Percentiles rank a stretch among this genome's conserved stretches.
These are phyloP conservation scores for Penicillium silybi DNA, from an alignment of 495 filamentous ascomycete genomes.

Conservation along the genomic window DNA sequence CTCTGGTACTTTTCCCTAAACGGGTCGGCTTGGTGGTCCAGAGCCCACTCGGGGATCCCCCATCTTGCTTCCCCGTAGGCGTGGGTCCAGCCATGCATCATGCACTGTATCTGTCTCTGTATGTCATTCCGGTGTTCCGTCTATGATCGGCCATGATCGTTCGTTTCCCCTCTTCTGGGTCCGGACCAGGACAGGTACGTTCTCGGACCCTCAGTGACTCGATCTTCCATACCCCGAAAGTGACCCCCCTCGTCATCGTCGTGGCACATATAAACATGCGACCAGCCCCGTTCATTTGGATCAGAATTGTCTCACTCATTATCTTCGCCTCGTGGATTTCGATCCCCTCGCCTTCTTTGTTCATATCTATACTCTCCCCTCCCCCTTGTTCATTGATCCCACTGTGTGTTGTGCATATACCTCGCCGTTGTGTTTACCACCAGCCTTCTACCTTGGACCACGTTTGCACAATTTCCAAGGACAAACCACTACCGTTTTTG, in stretches of 20 bases:
- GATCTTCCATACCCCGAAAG: constrained; percentile 7
- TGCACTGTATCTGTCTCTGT: constrained; percentile 32
- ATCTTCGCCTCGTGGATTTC: constrained; percentile 19
- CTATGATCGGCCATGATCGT: constrained; percentile 26
- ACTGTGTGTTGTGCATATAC: constrained; percentile 19
- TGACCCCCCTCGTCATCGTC: constrained; percentile 7
- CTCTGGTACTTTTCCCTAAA: constrained; percentile 7
- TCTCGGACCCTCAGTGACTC: background rate
- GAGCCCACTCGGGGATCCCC: constrained; percentile 17
- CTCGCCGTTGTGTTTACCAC: constrained; percentile 13
- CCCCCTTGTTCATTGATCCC: constrained; percentile 10
- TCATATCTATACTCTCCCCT: constrained; percentile 10
- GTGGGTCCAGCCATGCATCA: constrained; percentile 19
- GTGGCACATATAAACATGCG: constrained; percentile 29
- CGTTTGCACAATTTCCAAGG: constrained; percentile 8
- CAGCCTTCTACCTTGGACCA: background rate
- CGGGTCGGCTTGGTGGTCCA: constrained; percentile 5
- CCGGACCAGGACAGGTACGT: constrained; percentile 4
- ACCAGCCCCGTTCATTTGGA: constrained; percentile 15
- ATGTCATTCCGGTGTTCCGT: constrained; percentile 32
- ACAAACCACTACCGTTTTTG: background rate
- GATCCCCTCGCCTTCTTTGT: constrained; percentile 17
- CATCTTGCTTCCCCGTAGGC: constrained; percentile 22
- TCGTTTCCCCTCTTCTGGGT: constrained; percentile 22
- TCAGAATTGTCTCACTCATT: constrained; percentile 20